phyloP scores from a whole-genome alignment of 73 alveolate genomes.

The Halteria grandinella region DNA sequence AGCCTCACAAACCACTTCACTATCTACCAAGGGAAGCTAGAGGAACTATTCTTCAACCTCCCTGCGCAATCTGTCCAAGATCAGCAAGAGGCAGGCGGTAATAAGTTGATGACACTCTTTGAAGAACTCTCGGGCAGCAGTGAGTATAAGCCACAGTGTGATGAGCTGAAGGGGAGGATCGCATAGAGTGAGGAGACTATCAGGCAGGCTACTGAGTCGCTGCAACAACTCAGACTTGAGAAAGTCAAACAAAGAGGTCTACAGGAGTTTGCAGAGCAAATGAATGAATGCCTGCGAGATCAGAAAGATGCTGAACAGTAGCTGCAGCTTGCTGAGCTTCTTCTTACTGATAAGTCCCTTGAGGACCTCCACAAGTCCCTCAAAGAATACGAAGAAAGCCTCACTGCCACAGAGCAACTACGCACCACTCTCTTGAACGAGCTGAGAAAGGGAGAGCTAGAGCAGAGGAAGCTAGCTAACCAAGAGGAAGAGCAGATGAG shows the following conservation, averaged over 20 bases:
- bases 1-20: neutral
- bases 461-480: neutral
- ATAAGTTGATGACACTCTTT: slow-evolving; percentile 19
- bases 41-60: neutral
- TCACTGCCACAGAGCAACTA: neutral
- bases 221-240: slow-evolving; percentile 37
- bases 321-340: neutral
- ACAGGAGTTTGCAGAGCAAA: slow-evolving; percentile 37
- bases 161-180: slow-evolving; percentile 7
- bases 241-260: slow-evolving; percentile 55
- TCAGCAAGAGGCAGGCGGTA: too few relatives aligned
- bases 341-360: neutral
- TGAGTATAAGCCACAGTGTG: slow-evolving; percentile 37
- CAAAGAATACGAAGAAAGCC: neutral
- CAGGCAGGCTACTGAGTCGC: slow-evolving; percentile 4
- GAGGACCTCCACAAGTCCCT: neutral
- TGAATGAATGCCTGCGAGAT: slow-evolving; percentile 3
- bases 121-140: slow-evolving; percentile 59
- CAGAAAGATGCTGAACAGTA: slow-evolving; percentile 36
- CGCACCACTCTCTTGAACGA: neutral
- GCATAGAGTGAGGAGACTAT: slow-evolving; percentile 4
- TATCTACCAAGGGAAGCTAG: slow-evolving; percentile 43
- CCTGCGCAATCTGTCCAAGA: neutral
- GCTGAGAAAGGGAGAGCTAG: slow-evolving; percentile 5
- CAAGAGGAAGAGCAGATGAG: neutral